Base-by-base conservation (phyloP, 169 alveolate genomes). In the Plasmodium gallinaceum region DNA sequence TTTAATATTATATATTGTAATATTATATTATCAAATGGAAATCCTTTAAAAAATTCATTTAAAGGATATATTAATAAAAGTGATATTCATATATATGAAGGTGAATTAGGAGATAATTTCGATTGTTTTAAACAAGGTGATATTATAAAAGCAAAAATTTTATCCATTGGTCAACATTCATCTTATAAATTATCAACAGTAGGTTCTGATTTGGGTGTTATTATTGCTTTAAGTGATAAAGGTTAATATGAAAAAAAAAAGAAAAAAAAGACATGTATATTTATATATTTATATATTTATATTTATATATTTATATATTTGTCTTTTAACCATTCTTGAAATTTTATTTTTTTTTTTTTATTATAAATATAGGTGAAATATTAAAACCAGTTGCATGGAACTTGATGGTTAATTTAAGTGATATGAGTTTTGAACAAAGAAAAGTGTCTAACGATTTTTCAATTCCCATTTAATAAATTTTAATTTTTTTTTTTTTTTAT, bases 301-400 rank as follows among this genome's bases (percentile, higher is more conserved):
- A 54, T 8, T 16, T n/a, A 10, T 52, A 52, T 51, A 8, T 52
- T 8, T 8, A 6, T 52, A 6, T 10, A 9, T 54, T 54, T n/a
- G 39, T 32, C 1, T 32, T 2, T 32, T 2, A 32, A 32, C 39
- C 4, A 32, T 32, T 2, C 4, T 32, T 2, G 4, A 32, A 18
- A 24, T 48, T 14, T 62, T 58, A 51, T 60, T 45, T 37, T 66
- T 46, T 65, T 46, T 39, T 62, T 42, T 58, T 54, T 43, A 7
- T 66, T 14, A 66, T 14, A 37, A 26, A 62, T 51, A 48, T 65
- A 80, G 90, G 90, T 18, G 64, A 80, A 51, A 66, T 80, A n/a
- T 52, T 80, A 71, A 66, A 57, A 45, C 90, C 90, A 22, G 90
- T 54, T 32, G 90, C 90, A 54, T 80, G 90, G 90, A 80, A 80